Evolutionary conservation across 106 monocot genomes (phyloP).

Genomic region (Iris macrosiphon): DNA sequence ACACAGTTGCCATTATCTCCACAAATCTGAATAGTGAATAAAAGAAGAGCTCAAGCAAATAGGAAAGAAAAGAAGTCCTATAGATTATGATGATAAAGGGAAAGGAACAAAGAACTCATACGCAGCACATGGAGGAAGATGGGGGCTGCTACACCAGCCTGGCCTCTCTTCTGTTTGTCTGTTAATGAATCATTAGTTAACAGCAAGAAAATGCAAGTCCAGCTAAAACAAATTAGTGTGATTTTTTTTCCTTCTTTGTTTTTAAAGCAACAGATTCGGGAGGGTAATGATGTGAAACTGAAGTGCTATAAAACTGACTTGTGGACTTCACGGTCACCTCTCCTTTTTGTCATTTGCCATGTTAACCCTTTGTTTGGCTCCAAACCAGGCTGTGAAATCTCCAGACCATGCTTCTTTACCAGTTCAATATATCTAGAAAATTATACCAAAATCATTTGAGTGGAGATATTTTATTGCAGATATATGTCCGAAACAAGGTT

Average conservation of each 20-base stretch:
- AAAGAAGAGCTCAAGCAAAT: neutral
- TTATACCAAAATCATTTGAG: neutral
- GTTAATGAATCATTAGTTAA: neutral
- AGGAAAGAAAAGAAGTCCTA: neutral
- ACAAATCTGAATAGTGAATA: slow-evolving; percentile 37
- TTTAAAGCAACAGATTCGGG: no score
- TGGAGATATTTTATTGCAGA: neutral
- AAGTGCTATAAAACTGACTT: slow-evolving; percentile 18
- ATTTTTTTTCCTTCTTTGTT: no score
- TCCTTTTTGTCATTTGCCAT: slow-evolving; percentile 52
- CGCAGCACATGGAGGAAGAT: slow-evolving; percentile 59
- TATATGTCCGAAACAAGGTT: neutral
- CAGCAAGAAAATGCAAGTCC: no score
- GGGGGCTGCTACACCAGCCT: slow-evolving; percentile 37
- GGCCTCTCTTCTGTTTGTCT: slow-evolving; percentile 37
- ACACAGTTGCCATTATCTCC: slow-evolving; percentile 76
- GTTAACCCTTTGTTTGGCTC: slow-evolving; percentile 32
- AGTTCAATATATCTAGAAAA: slow-evolving; percentile 34
- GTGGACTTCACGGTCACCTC: slow-evolving; percentile 35
- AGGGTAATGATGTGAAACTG: neutral
- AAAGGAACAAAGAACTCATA: slow-evolving; percentile 4
- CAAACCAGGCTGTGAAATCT: slow-evolving; percentile 51
- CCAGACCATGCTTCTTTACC: slow-evolving; percentile 46
- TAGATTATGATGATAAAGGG: neutral
- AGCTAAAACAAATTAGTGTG: no score